Base-by-base conservation (phyloP, 2,329 filamentous ascomycete genomes). In the Pseudogymnoascus sp. region DNA sequence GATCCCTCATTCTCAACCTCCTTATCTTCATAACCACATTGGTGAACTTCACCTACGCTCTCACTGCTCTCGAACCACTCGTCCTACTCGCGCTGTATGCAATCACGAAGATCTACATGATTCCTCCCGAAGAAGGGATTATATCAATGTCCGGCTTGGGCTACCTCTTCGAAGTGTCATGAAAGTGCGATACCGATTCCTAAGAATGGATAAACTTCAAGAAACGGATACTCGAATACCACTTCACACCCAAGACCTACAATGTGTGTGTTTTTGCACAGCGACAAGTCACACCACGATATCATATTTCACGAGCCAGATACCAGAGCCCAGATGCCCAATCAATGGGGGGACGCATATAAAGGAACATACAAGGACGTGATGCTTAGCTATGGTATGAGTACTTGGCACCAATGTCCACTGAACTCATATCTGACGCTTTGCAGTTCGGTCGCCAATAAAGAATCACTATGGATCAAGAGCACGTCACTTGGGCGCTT, bases 21-120 rank as follows among this genome's bases (percentile, higher is more conserved):
- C 74, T 83, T 62, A 79, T 83, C 69, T 84, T 84, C 70, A 74
- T 84, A 67, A 81, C 79, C 43, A 81, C 81, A 62, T 74, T 84
- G 63, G 77, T 81, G 66, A 82, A 83, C 71, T 80, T 83, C 70
- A 78, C 78, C 70, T 78, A 81, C 66, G 80, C 79, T 64, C 76
- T 84, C 65, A 75, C 79, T 16, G 76, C 80, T 66, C 77, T 80
- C 62, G 80, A 82, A 65, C 79, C 80, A 14, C 74, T 79, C 57
- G 66, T 79, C 8, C 74, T 83, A 25, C 73, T 82, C 54, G 71
- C 73, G 23, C 74, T 84, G 6, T 83, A 83, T 71, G 79, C 78
- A 63, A 69, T 81, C 63, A 80, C 77, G 19, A 81, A 79, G 71
- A 73, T 83, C 60, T 75, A 81, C 43, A 76, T 76, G 21, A 76